Evolutionary conservation across 148 eudicot species (phyloP).

Genomic region (Heliamphora exappendiculata): DNA sequence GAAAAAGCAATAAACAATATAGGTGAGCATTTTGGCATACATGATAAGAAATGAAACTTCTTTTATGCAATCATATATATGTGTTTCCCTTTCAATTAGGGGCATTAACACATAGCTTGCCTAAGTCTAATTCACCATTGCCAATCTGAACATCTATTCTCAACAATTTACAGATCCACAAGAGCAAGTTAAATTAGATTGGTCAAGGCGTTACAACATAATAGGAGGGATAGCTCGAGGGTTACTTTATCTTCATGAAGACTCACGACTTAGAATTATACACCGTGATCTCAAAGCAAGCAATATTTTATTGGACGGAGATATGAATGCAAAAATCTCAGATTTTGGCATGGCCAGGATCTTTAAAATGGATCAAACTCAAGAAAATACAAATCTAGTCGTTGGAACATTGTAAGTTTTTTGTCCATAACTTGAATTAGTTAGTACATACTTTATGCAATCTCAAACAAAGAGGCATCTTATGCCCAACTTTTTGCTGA

Average conservation of each 20-base stretch:
- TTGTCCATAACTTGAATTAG: not conserved
- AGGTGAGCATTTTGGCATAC: too few species aligned
- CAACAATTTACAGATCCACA: conserved; percentile 14
- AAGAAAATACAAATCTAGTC: conserved; percentile 7
- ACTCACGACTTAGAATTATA: conserved; percentile 12
- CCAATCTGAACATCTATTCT: not conserved
- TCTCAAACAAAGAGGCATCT: not conserved
- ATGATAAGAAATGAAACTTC: not conserved
- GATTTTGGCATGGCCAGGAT: conserved; percentile 12
- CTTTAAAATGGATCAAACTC: conserved; percentile 10
- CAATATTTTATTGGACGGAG: not conserved
- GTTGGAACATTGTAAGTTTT: conserved; percentile 11
- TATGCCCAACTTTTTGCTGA: not conserved
- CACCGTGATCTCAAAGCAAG: not conserved
- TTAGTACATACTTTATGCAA: not conserved
- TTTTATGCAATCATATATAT: not conserved
- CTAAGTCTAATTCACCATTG: not conserved
- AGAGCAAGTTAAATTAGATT: conserved; percentile 6
- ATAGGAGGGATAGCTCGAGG: not conserved
- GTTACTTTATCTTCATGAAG: not conserved
- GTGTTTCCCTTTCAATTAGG: not conserved
- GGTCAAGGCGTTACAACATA: not conserved
- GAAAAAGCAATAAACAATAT: too few species aligned
- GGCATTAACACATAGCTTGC: not conserved
- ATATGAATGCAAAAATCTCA: conserved; percentile 5